Evolutionary conservation across 176 grass and related monocot genomes (phyloP).

Genomic region (bread wheat (Triticum aestivum)): IWGSC_CS_RefSeq_v2.1 NC_057813.1:366184153-366184652

Average conservation of each 20-base stretch:
- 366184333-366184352: neutral
- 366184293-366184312: neutral
- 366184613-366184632: constrained; percentile 3
- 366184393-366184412: constrained; percentile 92
- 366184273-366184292: constrained; percentile 17
- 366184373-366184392: constrained; percentile 53
- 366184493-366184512: constrained; percentile 73
- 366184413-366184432: constrained; percentile 93
- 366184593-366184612: constrained; percentile 93
- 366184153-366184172: constrained; percentile 3
- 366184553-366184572: constrained; percentile 94
- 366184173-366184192: neutral
- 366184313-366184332: neutral
- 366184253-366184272: constrained; percentile 3
- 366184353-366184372: constrained; percentile 1
- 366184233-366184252: constrained; percentile 6
- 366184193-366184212: neutral
- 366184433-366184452: constrained; percentile 91
- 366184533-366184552: constrained; percentile 86
- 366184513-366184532: constrained; percentile 74
- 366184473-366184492: constrained; percentile 92
- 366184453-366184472: constrained; percentile 90
- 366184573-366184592: constrained; percentile 93
- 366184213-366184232: neutral
- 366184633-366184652: neutral